Conservation (phyloP, 441 rosid genomes). For the Pelargonium exstipulatum region DNA sequence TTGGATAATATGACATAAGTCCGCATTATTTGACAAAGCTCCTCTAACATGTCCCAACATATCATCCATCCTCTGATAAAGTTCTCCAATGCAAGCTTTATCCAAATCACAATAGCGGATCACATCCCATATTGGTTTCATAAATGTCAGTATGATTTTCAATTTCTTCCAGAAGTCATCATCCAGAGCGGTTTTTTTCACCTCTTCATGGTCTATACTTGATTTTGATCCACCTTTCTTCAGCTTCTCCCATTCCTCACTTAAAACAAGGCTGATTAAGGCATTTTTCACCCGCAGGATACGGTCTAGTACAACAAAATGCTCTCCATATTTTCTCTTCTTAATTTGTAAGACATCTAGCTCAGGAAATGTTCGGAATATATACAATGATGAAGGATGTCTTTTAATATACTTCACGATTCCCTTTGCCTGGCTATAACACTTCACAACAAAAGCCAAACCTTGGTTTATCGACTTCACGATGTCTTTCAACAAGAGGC, state of each 20-base stretch:
- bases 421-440: background rate
- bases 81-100: background rate
- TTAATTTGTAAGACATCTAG: background rate
- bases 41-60: background rate
- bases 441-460: background rate
- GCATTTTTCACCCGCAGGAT: background rate
- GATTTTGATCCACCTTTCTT: background rate
- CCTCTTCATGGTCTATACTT: background rate
- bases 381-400: background rate
- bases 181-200: background rate
- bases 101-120: background rate
- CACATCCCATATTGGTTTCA: background rate
- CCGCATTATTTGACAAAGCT: background rate
- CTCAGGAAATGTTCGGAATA: background rate
- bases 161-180: slow-evolving; percentile 2
- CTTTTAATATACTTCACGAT: background rate
- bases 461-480: background rate
- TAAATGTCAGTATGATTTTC: background rate
- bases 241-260: background rate
- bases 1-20: background rate
- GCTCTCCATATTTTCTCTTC: background rate
- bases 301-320: background rate
- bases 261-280: background rate
- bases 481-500: slow-evolving; percentile 2
- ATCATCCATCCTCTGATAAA: background rate